Evolutionary conservation across 495 filamentous ascomycete genomes (phyloP).

Genomic region (Lophiotrema nucula): DNA sequence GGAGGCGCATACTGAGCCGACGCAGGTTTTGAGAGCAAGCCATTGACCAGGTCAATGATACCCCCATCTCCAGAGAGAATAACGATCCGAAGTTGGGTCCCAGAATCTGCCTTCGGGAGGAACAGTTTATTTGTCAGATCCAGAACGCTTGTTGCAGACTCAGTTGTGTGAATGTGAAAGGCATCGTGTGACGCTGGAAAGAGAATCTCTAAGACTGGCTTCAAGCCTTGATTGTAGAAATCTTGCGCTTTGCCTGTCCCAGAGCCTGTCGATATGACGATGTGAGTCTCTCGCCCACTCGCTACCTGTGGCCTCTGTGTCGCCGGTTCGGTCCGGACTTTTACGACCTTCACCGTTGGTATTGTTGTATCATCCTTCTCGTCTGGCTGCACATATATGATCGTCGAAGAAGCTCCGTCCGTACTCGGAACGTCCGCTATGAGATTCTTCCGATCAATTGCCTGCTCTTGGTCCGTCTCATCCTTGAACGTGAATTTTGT

Average conservation of each 20-base stretch:
- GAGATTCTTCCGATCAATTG: constrained; percentile 10
- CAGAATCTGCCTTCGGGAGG: constrained; percentile 48
- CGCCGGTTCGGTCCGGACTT: neutral
- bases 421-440: constrained; percentile 8
- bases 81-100: constrained; percentile 59
- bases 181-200: constrained; percentile 40
- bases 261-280: constrained; percentile 72
- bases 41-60: constrained; percentile 73
- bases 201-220: constrained; percentile 55
- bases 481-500: constrained; percentile 8
- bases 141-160: constrained; percentile 56
- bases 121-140: constrained; percentile 57
- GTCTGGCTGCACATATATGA: constrained; percentile 19
- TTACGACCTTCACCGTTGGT: constrained; percentile 16
- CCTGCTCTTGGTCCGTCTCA: constrained; percentile 4
- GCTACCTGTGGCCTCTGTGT: neutral
- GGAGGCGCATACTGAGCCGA: constrained; percentile 46
- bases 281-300: constrained; percentile 41
- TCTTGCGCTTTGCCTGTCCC: constrained; percentile 61
- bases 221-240: constrained; percentile 58
- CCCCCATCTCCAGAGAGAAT: constrained; percentile 87
- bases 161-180: constrained; percentile 57
- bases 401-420: constrained; percentile 6
- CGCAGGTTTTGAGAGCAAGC: constrained; percentile 43
- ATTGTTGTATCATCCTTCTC: neutral